Evolutionary conservation across 768 basidiomycete species (phyloP), one percentile per base, ranked within the genome.

Genomic region (Lactarius sanguifluus): DNA sequence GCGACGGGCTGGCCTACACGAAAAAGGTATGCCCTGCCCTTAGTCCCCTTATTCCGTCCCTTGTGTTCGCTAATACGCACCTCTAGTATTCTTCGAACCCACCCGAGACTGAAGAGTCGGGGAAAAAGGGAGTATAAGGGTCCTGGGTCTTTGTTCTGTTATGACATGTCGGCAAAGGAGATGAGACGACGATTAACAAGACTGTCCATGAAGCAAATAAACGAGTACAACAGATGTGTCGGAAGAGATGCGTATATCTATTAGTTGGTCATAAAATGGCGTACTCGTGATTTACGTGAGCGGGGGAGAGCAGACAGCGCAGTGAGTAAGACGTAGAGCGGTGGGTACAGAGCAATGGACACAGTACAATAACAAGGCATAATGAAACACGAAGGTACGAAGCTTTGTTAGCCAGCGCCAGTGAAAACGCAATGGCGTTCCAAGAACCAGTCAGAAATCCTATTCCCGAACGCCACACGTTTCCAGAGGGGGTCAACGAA

Each of bases 1-100:
- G 65, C 16, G 67, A 69, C 41, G 57, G 61, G 10, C 32, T 69
- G 18, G 56, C 56, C n/a, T 43, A 59, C 23, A 55, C 68, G 13
- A 60, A 69, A 38, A 56, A 57, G n/a, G 66, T 68, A 34, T 23
- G 30, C 25, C 16, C 20, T 59, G 58, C n/a, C 38, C 20, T 5
- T 16, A 15, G 34, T 34, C 34, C 40, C 40, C 5, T 32, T 25
- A 34, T 9, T 32, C 34, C 10, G 8, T 23, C 59, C 34, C 5
- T 34, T 1, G 16, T 8, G 25, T 18, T 47, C 32, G 2, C 45
- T 62, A 32, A 61, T 23, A 13, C 36, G 28, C 8, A 5, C 30
- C 30, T 58, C 20, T 13, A n/a, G 25, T 28, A 20, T 18, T 23
- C 23, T 41, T 32, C 20, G 15, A 28, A 47, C 36, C 20, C 20